Base-by-base conservation (phyloP, 192 early-diverging fungal species). In the Backusella tuberculispora region DNA sequence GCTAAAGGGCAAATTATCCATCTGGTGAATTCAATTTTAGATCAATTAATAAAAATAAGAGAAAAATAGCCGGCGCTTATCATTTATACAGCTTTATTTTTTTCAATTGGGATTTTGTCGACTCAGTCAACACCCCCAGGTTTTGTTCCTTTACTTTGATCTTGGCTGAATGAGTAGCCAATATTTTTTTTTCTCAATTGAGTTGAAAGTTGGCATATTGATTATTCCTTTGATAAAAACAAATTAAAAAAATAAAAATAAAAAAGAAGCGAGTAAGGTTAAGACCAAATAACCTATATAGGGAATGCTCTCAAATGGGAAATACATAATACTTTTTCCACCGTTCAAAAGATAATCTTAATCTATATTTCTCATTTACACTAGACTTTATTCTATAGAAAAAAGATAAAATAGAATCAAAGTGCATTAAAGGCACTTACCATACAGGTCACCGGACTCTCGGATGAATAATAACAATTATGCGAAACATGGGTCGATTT, bases 401-500 rank as follows among this genome's bases (percentile, higher is more conserved):
- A 60, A 46, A 60, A 26, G 21, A 60, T 24, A 26, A 60, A 1
- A 26, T 26, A 24, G n/a, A 8, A 21, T 26, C 10, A 60, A 24
- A 60, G 10, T 3, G 5, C 5, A 0, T 10, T 12, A 43, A 43
- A 43, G 42, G 6, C 10, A 43, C 26, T 60, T 24, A 26, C 21
- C 10, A 50, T 21, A 7, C n/a, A 50, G n/a, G n/a, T 21, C 48
- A 24, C 24, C 5, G 21, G 21, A 34, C 29, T 34, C 29, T 34
- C 29, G 29, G 29, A 34, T 34, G 29, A 34, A 60, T 26, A 60
- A 60, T 19, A 60, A 26, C 53, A 60, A 60, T 60, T 26, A 60
- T 60, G 53, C 53, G 53, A 60, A 60, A 60, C 53, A 60, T 60
- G 53, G 53, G 53, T 56, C 19, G 19, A 19, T 19, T 56, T 60